Base-by-base conservation (phyloP, 202 grass and related monocot genomes). In the Sporobolus alterniflorus region DNA sequence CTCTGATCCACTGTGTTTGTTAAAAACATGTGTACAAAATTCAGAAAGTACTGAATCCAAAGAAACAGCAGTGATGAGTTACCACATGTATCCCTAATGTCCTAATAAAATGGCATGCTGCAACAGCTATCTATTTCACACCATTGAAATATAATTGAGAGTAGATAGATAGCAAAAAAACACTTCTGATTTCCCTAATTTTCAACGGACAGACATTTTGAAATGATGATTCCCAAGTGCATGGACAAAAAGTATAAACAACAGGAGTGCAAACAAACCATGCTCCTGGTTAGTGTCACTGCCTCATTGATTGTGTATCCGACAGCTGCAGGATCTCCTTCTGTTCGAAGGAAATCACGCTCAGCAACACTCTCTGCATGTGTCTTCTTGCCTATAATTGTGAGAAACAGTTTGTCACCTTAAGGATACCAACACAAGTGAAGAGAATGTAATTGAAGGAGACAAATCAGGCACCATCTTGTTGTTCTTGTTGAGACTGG, bases 231-330 rank as follows among this genome's bases (percentile, higher is more conserved):
- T 69, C 49, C 47, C 16, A 42, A 11, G 12, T 30, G 44, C 56
- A 42, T 30, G 26, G 17, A 69, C 13, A 59, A 17, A 70, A 17
- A 32, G 28, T 2, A 46, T 31, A 32, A 70, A 31, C 18, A 44
- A 46, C 39, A 32, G 64, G 51, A 46, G 11, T 12, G 77, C 24
- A 67, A 90, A 87, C 91, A 78, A 88, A 98, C 96, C 93, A 92
- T 90, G 88, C 96, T 98, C 76, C 96, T 90, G 52, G 80, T 89
- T 78, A 98, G 96, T 85, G 91, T 71, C 82, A 96, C 74, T 83
- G 93, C 85, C 84, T 96, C 96, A 61, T 92, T 93, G 41, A 98
- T 98, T 55, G 96, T 96, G 83, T 98, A 98, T 51, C 96, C 96
- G 82, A 94, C 62, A 87, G 96, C 89, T 76, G 93, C 87, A 28